Percentiles rank a stretch among this genome's conserved stretches.
Evolutionary conservation across 2,329 filamentous ascomycete genomes (phyloP).

Genomic region (Colletotrichum neosansevieriae): DNA sequence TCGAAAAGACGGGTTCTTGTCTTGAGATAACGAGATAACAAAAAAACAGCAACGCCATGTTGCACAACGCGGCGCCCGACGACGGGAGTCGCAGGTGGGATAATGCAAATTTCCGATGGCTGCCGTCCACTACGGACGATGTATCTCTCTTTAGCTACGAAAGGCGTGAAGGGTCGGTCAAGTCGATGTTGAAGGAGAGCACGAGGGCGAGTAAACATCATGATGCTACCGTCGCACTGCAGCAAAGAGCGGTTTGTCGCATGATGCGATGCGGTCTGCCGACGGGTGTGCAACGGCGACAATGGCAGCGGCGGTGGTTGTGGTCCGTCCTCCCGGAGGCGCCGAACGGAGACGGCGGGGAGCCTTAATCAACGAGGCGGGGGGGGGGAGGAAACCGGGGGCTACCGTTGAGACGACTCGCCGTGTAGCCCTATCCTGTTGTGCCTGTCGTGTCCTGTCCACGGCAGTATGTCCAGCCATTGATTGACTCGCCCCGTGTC

Average conservation of each 20-base stretch:
- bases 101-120: neutral
- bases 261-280: conserved; percentile 18
- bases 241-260: conserved; percentile 1
- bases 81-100: conserved; percentile 11
- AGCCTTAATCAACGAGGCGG: conserved; percentile 25
- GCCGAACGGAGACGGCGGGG: conserved; percentile 34
- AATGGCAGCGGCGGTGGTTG: neutral
- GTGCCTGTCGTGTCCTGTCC: no score
- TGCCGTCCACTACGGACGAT: conserved; percentile 6
- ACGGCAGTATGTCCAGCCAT: no score
- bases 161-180: neutral
- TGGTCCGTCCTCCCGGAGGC: conserved; percentile 22
- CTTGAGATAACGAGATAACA: no score
- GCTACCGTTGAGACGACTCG: conserved; percentile 9
- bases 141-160: neutral
- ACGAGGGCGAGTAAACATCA: conserved; percentile 14
- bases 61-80: conserved; percentile 14
- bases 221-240: conserved; percentile 23
- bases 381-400: neutral
- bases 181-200: neutral
- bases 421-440: neutral
- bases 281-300: conserved; percentile 22
- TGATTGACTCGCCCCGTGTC: neutral
- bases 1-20: neutral
- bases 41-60: neutral